Percentiles rank a stretch among this genome's conserved stretches.
These are phyloP conservation scores for Crucibulum laeve DNA, from an alignment of 768 basidiomycete genomes.

Conservation along the genomic window DNA sequence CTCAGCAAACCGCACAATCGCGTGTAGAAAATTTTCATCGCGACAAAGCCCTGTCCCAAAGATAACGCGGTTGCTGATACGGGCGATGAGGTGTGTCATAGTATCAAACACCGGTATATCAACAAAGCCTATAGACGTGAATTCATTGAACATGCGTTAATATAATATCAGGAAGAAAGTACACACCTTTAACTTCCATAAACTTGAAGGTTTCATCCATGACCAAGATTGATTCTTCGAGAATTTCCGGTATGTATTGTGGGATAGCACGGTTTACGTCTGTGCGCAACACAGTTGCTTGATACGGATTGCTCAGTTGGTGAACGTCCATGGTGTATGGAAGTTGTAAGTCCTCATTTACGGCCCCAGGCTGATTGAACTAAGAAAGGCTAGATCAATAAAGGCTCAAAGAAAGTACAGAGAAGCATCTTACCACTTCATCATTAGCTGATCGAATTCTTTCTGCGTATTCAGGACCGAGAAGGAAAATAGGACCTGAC, in stretches of 20 bases:
- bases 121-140: slow-evolving; percentile 11
- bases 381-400: slow-evolving; percentile 7
- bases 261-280: slow-evolving; percentile 32
- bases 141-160: neutral
- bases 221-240: slow-evolving; percentile 28
- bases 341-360: slow-evolving; percentile 30
- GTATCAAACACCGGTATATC: slow-evolving; percentile 26
- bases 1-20: slow-evolving; percentile 29
- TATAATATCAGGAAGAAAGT: neutral
- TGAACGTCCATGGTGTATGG: slow-evolving; percentile 32
- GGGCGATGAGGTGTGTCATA: slow-evolving; percentile 31
- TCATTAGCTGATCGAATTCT: slow-evolving; percentile 26
- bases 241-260: slow-evolving; percentile 28
- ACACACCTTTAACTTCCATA: slow-evolving; percentile 9
- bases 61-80: slow-evolving; percentile 34
- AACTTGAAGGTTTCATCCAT: slow-evolving; percentile 21
- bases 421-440: slow-evolving; percentile 19
- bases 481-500: slow-evolving; percentile 28
- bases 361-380: slow-evolving; percentile 30
- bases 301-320: slow-evolving; percentile 28
- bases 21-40: slow-evolving; percentile 26
- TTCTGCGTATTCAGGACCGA: slow-evolving; percentile 26
- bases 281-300: slow-evolving; percentile 27
- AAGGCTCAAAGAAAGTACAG: neutral
- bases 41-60: slow-evolving; percentile 30